Conservation (phyloP, 306 rosid genomes). For the Alnus glutinosa region DNA sequence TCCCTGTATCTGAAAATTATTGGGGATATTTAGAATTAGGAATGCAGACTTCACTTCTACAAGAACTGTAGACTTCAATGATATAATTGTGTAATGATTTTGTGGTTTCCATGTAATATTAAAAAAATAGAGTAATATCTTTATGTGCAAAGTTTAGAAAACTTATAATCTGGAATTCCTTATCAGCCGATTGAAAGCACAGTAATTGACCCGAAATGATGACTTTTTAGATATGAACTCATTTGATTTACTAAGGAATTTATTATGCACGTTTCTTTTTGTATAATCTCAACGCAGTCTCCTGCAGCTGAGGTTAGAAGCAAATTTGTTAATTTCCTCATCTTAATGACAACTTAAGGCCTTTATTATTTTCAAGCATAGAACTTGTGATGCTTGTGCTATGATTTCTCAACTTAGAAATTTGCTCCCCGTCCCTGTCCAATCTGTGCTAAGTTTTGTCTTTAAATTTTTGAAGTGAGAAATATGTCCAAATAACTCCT, state of each 20-base stretch:
- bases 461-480: neutral
- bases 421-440: neutral
- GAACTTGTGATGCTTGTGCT: neutral
- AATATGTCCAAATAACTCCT: slow-evolving; percentile 3
- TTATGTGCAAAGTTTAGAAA: neutral
- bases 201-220: neutral
- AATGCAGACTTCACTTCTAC: neutral
- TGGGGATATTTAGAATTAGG: neutral
- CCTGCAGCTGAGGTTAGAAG: neutral
- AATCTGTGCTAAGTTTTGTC: neutral
- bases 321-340: neutral
- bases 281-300: neutral
- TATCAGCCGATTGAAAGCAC: neutral
- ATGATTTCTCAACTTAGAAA: neutral
- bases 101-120: neutral
- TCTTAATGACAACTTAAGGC: neutral
- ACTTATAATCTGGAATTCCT: neutral
- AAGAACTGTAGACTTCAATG: neutral
- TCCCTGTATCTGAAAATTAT: neutral
- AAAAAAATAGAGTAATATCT: neutral
- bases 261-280: neutral
- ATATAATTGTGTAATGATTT: slow-evolving; percentile 3
- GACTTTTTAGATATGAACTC: neutral
- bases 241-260: neutral
- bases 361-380: neutral